Conservation (phyloP, 257 asterid genomes). For the Solanum raphanifolium region DNA sequence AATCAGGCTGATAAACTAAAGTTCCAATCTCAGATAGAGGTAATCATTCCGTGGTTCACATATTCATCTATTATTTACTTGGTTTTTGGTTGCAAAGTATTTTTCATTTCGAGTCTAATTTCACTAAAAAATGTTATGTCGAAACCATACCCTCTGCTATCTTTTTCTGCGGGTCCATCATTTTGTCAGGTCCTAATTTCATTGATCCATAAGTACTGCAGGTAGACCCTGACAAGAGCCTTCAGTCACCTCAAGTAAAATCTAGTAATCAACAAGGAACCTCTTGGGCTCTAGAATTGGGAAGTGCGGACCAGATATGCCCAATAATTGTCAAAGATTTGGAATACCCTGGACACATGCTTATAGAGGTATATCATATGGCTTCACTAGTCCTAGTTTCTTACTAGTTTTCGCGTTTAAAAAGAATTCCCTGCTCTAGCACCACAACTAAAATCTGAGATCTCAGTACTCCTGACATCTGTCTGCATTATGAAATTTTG, state of each 20-base stretch:
- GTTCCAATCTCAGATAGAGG: constrained; percentile 41
- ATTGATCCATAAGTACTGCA: constrained; percentile 2
- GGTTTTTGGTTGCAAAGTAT: background rate
- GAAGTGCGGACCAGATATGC: constrained; percentile 42
- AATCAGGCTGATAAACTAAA: constrained; percentile 63
- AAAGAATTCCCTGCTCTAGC: background rate
- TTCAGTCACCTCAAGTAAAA: constrained; percentile 23
- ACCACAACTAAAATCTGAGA: background rate
- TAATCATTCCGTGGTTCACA: constrained; percentile 6
- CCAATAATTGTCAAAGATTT: constrained; percentile 87
- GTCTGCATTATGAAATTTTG: background rate
- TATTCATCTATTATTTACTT: background rate
- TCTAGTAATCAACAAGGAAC: constrained; percentile 38
- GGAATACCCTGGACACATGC: constrained; percentile 74
- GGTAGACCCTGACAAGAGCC: constrained; percentile 28
- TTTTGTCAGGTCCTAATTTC: background rate
- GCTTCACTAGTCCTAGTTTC: background rate
- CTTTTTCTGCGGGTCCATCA: background rate
- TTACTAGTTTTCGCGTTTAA: background rate
- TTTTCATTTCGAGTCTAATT: background rate
- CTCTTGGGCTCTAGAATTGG: constrained; percentile 87
- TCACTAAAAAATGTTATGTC: background rate
- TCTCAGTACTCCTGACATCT: background rate
- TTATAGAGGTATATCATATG: constrained; percentile 53
- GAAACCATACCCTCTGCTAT: background rate